Base-by-base conservation (phyloP, 1,284 basidiomycete genomes). In the Cerrena zonata region DNA sequence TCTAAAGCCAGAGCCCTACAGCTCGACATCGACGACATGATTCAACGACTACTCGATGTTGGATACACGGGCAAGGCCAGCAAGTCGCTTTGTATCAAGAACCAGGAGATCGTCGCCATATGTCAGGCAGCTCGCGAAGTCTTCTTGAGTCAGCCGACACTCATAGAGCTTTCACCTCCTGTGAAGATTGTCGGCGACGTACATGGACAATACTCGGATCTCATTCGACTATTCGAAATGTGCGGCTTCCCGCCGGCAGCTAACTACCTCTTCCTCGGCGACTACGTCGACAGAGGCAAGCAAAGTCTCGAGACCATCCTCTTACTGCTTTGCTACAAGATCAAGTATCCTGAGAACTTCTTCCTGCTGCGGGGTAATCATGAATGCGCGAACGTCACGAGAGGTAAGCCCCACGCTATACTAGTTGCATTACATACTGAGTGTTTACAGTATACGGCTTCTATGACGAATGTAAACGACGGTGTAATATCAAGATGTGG, bases 161-260 rank as follows among this genome's bases (percentile, higher is more conserved):
- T 99, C 54, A 91, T 99, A 65, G 96, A 99, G 71, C 81, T 99
- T 46, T 93, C 90, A 21, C 96, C 96, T 5, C 95, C 96, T 10
- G 96, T 99, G 62, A 99, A 99, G 79, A 98, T 99, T 58, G 95
- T 99, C 13, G 96, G 96, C 25, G 96, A 99, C 70, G 94, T 98
- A 2, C 96, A 99, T 67, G 96, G 96, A 3, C 94, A 97, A 71
- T 99, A 98, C 70, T 93, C 91, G 53, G 96, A 99, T 75, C 83
- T 99, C 63, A 95, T 99, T 61, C 86, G 96, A 49, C 74, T 99
- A 52, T 99, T 99, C 65, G 96, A 99, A 70, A 98, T 98, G 94
- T 98, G 96, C 64, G 96, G 96, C 12, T 99, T 98, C 71, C 96
- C 96, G 21, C 96, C 96, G 2, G 81, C 88, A 7, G 89, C 94